phyloP scores from a whole-genome alignment of 2,329 filamentous ascomycete species.

The Pestalotiopsis sp. region DNA sequence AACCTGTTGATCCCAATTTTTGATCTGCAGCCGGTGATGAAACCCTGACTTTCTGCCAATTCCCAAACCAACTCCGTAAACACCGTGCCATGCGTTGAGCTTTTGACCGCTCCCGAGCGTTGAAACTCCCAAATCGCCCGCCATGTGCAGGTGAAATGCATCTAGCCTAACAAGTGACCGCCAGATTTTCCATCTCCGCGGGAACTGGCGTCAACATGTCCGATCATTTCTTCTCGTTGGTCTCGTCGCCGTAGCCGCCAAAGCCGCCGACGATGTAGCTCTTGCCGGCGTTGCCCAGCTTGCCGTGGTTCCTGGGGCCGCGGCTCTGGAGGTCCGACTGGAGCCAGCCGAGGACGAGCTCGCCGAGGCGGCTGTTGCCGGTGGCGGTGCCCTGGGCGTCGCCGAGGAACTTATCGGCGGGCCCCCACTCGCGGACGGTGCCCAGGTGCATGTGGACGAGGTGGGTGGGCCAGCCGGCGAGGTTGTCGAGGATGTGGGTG shows the following conservation, averaged over 20 bases:
- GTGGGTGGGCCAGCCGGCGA: constrained; percentile 93
- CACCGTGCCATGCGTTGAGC: constrained; percentile 8
- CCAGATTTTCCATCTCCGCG: not conserved
- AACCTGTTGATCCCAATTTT: not conserved
- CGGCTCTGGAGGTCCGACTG: constrained; percentile 76
- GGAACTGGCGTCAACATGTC: constrained; percentile 24
- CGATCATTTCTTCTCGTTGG: constrained; percentile 3
- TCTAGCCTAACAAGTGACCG: not conserved
- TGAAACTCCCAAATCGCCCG: not conserved
- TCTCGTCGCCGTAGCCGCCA: constrained; percentile 60
- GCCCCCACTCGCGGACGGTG: constrained; percentile 82
- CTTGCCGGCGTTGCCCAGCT: constrained; percentile 62
- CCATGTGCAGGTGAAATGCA: not conserved
- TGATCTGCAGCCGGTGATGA: constrained; percentile 11
- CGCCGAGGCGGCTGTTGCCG: constrained; percentile 83
- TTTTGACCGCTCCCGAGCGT: not conserved
- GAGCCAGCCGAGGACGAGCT: constrained; percentile 87
- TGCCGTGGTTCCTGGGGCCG: constrained; percentile 69
- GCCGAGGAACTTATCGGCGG: constrained; percentile 68
- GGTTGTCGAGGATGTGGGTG: constrained; percentile 94
- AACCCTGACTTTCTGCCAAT: not conserved
- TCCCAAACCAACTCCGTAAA: not conserved
- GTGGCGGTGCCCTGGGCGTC: constrained; percentile 41
- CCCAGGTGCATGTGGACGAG: constrained; percentile 95
- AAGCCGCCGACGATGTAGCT: constrained; percentile 58